Conservation (phyloP, 306 rosid genomes). For the Acmispon strigosus region DNA sequence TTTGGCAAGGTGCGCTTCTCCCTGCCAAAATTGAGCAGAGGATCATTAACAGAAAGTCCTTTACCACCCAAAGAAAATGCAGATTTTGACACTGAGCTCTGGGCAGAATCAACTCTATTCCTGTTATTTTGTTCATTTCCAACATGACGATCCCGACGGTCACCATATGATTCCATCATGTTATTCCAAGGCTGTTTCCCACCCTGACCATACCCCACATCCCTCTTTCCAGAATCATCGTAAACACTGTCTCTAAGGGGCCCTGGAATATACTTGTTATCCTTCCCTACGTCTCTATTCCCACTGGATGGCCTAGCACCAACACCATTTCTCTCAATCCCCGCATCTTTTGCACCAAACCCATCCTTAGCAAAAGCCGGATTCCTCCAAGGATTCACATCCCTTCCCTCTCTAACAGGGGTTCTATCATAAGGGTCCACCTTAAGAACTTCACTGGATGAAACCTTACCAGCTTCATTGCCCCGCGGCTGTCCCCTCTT, state of each 20-base stretch:
- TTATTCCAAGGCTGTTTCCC: constrained; percentile 68
- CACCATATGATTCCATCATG: constrained; percentile 35
- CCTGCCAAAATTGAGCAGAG: constrained; percentile 77
- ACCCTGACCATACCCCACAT: constrained; percentile 52
- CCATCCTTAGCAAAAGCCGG: constrained; percentile 45
- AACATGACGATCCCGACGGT: constrained; percentile 41
- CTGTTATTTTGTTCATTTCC: constrained; percentile 49
- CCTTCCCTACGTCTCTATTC: constrained; percentile 42
- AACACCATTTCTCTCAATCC: constrained; percentile 43
- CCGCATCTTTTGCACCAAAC: constrained; percentile 35
- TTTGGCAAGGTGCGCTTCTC: constrained; percentile 57
- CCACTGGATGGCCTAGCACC: constrained; percentile 37
- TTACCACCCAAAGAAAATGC: constrained; percentile 56
- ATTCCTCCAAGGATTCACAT: constrained; percentile 65
- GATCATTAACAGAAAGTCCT: constrained; percentile 63
- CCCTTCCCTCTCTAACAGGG: constrained; percentile 27
- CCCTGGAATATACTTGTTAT: constrained; percentile 41
- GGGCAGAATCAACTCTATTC: constrained; percentile 47
- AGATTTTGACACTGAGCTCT: constrained; percentile 37
- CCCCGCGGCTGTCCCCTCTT: constrained; percentile 56
- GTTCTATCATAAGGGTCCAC: constrained; percentile 51
- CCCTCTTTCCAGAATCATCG: constrained; percentile 55
- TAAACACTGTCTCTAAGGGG: constrained; percentile 41
- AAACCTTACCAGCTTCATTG: constrained; percentile 68
- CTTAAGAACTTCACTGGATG: constrained; percentile 63